Base-by-base conservation (phyloP, 257 asterid genomes). In the Primulina tabacum region DNA sequence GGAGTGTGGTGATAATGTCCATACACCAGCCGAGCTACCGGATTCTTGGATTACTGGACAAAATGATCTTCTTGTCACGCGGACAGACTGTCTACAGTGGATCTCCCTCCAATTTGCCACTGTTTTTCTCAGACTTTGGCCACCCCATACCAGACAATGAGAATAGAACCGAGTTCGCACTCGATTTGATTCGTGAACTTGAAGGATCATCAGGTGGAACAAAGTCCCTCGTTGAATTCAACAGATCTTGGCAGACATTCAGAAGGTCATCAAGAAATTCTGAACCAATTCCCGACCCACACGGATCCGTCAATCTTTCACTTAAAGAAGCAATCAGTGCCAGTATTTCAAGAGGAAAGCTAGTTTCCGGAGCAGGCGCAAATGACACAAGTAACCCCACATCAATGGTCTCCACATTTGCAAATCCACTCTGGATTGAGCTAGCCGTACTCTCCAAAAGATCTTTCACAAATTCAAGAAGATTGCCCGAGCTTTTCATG, bases 41-140 rank as follows among this genome's bases (percentile, higher is more conserved):
- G 8, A 86, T 89, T 53, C 79, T 92, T 0, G 85, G 95, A 1
- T 43, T 92, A 53, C 38, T 89, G 40, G 92, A 92, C 56, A 82
- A 84, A 3, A 67, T 92, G 82, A 82, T 92, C 0, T 88, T 92
- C 35, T 73, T 92, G 71, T 88, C 95, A 0, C 87, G 86, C 0
- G 96, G 98, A 0, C 86, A 85, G 50, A 86, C 95, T 0, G 98
- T 88, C 8, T 92, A 86, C 74, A 88, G 90, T n/a, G 96, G 95
- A 5, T 65, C 92, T 0, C 95, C 95, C 0, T 59, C 79, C 2
- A 84, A 80, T 38, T 50, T 92, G 43, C 90, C 90, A 0, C 4
- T 50, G 2, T 92, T 75, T 43, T 87, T 92, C 71, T 71, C 90
- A 0, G 96, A 89, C 77, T 89, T 89, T 34, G 90, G 89, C 0